These are phyloP conservation scores for Chlorella sp. DNA, from an alignment of 139 green algal genomes.

Conservation along the genomic window DNA sequence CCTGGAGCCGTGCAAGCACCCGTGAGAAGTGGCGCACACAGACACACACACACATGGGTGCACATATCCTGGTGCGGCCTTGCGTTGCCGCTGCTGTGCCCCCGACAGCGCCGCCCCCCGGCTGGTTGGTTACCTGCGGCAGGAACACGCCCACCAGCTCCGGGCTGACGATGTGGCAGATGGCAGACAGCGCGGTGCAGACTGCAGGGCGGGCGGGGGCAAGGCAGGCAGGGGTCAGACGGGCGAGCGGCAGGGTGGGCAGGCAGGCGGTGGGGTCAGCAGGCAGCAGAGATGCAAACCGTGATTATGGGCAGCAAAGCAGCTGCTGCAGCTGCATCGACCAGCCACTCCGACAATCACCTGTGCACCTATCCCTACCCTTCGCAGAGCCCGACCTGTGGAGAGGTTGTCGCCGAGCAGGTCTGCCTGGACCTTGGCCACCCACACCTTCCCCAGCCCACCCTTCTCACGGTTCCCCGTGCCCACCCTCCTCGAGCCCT, in stretches of 20 bases:
- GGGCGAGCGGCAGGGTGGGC: background rate
- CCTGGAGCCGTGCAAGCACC: background rate
- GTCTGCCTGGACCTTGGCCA: background rate
- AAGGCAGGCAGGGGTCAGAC: too few species aligned
- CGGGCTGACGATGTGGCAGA: constrained; percentile 72
- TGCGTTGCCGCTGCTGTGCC: background rate
- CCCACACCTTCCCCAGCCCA: background rate
- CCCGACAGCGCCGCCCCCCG: background rate
- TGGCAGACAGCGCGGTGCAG: constrained; percentile 65
- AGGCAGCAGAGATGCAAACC: too few species aligned
- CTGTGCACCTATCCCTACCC: too few species aligned
- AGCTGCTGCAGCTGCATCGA: too few species aligned
- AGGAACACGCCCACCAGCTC: constrained; percentile 93
- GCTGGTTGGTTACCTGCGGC: constrained; percentile 58
- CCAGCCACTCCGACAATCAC: too few species aligned
- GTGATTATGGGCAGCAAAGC: too few species aligned
- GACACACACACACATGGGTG: too few species aligned
- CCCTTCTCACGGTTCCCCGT: too few species aligned
- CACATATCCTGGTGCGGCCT: background rate
- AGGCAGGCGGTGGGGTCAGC: too few species aligned
- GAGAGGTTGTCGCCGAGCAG: background rate
- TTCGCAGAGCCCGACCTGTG: background rate
- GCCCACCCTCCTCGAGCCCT: too few species aligned
- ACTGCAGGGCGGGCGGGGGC: constrained; percentile 39
- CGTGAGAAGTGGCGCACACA: background rate